phyloP scores from a whole-genome alignment of 306 rosid genomes.

The Gynostemma pentaphyllum region DNA sequence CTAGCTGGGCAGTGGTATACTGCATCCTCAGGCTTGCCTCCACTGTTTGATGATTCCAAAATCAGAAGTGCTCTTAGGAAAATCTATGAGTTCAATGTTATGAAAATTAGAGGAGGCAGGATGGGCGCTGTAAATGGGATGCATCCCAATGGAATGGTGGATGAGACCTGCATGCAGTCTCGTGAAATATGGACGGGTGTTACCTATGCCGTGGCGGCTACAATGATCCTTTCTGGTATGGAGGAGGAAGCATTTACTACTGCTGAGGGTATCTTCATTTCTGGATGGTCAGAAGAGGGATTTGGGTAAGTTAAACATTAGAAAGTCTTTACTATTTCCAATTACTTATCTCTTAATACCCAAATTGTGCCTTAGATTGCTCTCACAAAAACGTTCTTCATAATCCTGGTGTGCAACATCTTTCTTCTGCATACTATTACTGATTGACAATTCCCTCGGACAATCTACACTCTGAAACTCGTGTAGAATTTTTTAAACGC shows the following conservation, averaged over 20 bases:
- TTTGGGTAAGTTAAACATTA: conserved; percentile 54
- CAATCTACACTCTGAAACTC: neutral
- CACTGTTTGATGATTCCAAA: conserved; percentile 71
- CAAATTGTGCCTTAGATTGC: neutral
- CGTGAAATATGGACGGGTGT: conserved; percentile 98
- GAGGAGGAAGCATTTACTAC: conserved; percentile 79
- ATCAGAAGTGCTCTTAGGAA: conserved; percentile 65
- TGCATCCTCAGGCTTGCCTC: conserved; percentile 77
- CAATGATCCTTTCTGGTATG: conserved; percentile 93
- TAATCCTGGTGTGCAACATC: neutral
- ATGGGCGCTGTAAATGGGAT: conserved; percentile 99
- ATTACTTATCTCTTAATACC: neutral
- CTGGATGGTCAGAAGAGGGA: conserved; percentile 98
- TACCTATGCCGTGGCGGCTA: conserved; percentile 87
- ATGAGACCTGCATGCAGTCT: conserved; percentile 98
- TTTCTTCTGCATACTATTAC: neutral
- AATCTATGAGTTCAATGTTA: conserved; percentile 81
- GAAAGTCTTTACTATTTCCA: neutral
- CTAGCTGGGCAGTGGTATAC: conserved; percentile 99
- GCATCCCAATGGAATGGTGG: conserved; percentile 90
- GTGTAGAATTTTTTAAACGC: neutral
- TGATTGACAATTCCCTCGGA: too few species aligned
- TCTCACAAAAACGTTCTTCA: conserved; percentile 8
- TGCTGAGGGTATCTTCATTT: conserved; percentile 82
- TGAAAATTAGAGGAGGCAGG: conserved; percentile 84